Evolutionary conservation across 495 filamentous ascomycete species (phyloP), one percentile per base, ranked within the genome.

Genomic region (Sordaria brevicollis): DNA sequence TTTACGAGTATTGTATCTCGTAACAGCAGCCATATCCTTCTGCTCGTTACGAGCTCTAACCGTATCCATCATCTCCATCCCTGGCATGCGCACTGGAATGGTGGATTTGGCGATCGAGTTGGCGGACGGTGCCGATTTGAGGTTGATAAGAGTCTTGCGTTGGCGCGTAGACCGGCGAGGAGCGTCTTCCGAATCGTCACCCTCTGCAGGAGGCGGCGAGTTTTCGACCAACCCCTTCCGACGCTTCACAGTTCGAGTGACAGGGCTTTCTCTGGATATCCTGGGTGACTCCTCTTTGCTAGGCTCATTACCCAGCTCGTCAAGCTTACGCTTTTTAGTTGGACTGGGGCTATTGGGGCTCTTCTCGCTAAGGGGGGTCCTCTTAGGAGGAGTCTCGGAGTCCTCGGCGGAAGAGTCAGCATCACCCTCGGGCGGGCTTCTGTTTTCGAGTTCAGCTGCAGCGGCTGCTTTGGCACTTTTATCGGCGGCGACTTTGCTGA

Each of bases 1-100:
- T 73, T 84, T 86, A 37, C 84, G 81, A 1, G 86, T 88, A 73
- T 88, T 88, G 65, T 74, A 72, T 9, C 81, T 68, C 0, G 85
- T 87, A 17, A 84, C 62, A 19, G 81, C 73, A 5, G 81, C 81
- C 13, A 87, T 72, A 66, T 86, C 83, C 72, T 86, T 86, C 36
- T 85, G 84, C 54, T 86, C 84, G 65, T 73, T 78, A 67, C 77
- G 75, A 76, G 71, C 69, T 78, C 73, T 70, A 2, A 43, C 35
- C 21, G 76, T 74, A 43, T 75, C 77, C 69, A 75, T 70, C 35
- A 73, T 67, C 36, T 69, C 74, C 69, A 76, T 74, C 11, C 76
- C 78, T 0, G 77, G 73, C 1, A 80, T 69, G 9, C 76, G 76
- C 11, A 79, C 74, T 8, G 76, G 75, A 66, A 78, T 76, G 41